phyloP scores from a whole-genome alignment of 352 stramenopile genomes.

The Phytophthora multivora region DNA sequence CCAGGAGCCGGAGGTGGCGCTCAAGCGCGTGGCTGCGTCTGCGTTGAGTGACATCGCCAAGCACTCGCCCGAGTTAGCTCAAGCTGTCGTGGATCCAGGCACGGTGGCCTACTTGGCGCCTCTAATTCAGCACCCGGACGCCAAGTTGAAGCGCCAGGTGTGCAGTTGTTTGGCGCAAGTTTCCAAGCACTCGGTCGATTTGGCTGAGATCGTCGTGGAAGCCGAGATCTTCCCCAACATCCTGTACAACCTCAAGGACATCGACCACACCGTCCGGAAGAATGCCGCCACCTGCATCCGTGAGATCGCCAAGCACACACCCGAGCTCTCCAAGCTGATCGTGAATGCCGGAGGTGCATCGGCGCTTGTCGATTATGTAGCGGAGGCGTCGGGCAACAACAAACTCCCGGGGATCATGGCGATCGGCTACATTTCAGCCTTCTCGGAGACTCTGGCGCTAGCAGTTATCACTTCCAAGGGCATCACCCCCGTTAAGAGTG shows the following conservation, averaged over 20 bases:
- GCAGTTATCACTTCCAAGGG: constrained; percentile 95
- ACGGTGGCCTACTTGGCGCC: constrained; percentile 94
- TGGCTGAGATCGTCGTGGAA: constrained; percentile 95
- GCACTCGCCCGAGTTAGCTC: constrained; percentile 94
- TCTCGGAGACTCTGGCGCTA: constrained; percentile 94
- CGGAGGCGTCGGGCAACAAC: constrained; percentile 91
- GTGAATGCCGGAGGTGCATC: constrained; percentile 95
- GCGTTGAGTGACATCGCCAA: constrained; percentile 95
- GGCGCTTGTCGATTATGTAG: constrained; percentile 93
- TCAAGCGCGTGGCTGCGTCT: constrained; percentile 94
- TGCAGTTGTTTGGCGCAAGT: constrained; percentile 95
- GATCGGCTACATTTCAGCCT: constrained; percentile 95
- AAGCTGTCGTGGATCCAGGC: constrained; percentile 93
- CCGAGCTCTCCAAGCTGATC: constrained; percentile 95
- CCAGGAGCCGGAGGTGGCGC: constrained; percentile 94
- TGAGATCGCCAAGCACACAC: constrained; percentile 95
- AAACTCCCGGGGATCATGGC: constrained; percentile 96
- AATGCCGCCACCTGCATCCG: constrained; percentile 95
- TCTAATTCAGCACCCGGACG: constrained; percentile 93
- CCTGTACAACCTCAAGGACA: constrained; percentile 95
- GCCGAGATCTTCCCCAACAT: constrained; percentile 97
- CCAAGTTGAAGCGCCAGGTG: constrained; percentile 92
- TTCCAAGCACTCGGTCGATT: constrained; percentile 95
- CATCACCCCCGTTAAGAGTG: constrained; percentile 93
- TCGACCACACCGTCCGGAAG: constrained; percentile 94